These are phyloP conservation scores for Calonectria naviculata DNA, from an alignment of 2,329 filamentous ascomycete species.

Conservation along the genomic window DNA sequence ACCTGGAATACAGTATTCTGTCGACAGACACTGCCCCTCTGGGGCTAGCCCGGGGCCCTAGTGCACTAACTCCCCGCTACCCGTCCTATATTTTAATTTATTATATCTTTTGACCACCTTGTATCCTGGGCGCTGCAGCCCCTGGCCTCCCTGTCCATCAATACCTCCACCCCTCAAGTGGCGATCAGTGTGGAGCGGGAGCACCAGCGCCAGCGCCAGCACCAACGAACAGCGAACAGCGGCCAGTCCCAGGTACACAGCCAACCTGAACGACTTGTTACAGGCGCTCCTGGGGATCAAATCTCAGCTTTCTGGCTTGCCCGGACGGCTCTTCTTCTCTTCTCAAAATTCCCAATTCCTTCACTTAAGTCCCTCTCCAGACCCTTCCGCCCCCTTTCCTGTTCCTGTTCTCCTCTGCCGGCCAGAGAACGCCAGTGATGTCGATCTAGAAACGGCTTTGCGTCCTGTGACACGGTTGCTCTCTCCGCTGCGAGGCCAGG, in stretches of 20 bases:
- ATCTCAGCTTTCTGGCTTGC: slow-evolving; percentile 16
- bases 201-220: slow-evolving; percentile 22
- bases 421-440: slow-evolving; percentile 43
- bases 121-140: slow-evolving; percentile 1
- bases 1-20: slow-evolving; percentile 4
- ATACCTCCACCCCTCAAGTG: slow-evolving; percentile 28
- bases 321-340: slow-evolving; percentile 5
- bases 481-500: slow-evolving; percentile 2
- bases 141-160: slow-evolving; percentile 35
- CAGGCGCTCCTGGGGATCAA: slow-evolving; percentile 23
- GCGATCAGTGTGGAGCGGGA: slow-evolving; percentile 40
- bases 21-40: slow-evolving; percentile 10
- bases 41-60: slow-evolving; percentile 4
- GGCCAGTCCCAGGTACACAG: slow-evolving; percentile 31
- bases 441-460: slow-evolving; percentile 34
- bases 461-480: slow-evolving; percentile 37
- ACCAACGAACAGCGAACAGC: slow-evolving; percentile 1
- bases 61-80: not conserved
- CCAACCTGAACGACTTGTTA: slow-evolving; percentile 28
- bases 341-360: slow-evolving; percentile 18
- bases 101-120: not conserved
- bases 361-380: not conserved
- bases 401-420: slow-evolving; percentile 38
- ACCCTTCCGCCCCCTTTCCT: slow-evolving; percentile 10
- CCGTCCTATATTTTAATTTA: slow-evolving; percentile 10